Conservation (phyloP, 176 grass and related monocot species). For the Carex kokanica region DNA sequence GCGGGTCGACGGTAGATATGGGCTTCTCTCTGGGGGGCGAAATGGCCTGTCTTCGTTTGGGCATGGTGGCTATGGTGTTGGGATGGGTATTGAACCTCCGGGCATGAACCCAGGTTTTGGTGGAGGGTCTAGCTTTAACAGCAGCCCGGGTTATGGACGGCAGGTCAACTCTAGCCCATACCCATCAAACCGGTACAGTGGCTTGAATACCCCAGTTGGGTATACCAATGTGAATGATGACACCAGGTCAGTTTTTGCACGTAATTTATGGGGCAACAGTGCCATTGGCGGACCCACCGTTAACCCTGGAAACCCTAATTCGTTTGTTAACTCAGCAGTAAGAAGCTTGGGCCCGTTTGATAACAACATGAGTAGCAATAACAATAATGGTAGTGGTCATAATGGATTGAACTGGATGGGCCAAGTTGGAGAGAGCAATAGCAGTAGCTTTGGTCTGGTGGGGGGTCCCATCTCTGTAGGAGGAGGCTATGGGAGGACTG, state of each 20-base stretch:
- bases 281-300: constrained; percentile 41
- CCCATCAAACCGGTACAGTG: constrained; percentile 61
- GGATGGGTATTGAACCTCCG: constrained; percentile 50
- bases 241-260: constrained; percentile 59
- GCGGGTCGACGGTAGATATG: constrained; percentile 70
- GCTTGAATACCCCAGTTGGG: constrained; percentile 47
- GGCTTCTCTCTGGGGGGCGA: constrained; percentile 52
- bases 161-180: constrained; percentile 58
- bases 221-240: constrained; percentile 62
- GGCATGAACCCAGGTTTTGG: constrained; percentile 53
- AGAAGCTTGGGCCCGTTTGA: constrained; percentile 24
- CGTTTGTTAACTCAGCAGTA: constrained; percentile 38
- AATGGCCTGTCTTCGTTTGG: constrained; percentile 70
- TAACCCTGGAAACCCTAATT: constrained; percentile 52
- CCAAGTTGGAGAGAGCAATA: constrained; percentile 26
- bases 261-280: constrained; percentile 74
- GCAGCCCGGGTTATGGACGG: constrained; percentile 51
- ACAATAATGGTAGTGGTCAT: constrained; percentile 22
- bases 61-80: constrained; percentile 64
- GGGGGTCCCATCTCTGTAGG: constrained; percentile 20
- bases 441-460: constrained; percentile 26
- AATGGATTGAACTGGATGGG: constrained; percentile 29
- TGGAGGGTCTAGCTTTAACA: constrained; percentile 45
- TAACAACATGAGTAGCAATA: constrained; percentile 24
- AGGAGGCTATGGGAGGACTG: constrained; percentile 24